Base-by-base conservation (phyloP, 768 basidiomycete genomes). In the Hypsizygus marmoreus region DNA sequence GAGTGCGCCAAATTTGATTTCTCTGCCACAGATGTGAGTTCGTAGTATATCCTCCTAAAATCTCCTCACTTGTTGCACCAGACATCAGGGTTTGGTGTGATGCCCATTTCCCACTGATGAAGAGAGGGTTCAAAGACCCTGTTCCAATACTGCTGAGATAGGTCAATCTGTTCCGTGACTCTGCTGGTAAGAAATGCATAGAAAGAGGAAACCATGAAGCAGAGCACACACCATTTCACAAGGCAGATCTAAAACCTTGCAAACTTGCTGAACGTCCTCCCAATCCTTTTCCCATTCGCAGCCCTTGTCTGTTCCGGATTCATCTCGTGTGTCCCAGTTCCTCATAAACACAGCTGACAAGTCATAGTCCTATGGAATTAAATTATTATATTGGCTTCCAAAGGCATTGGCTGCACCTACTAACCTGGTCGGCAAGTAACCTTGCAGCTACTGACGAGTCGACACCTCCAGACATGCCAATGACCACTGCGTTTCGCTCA, bases 241-340 rank as follows among this genome's bases (percentile, higher is more conserved):
- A n/a, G 88, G 83, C 28, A 93, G 78, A 45, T 79, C 88, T 17
- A 87, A 75, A 55, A 78, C 70, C 40, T 69, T 77, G 60, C 92
- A 93, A 10, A 97, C 89, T 13, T 72, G 69, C 56, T 85, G 85
- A 1, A 97, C 95, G 62, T 95, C 92, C 49, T 87, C 81, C 88
- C 89, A 97, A 57, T 97, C 95, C 48, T 83, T 86, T 67, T 97
- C 87, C 95, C 95, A 98, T 63, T 94, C 91, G 56, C 95, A 98
- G 3, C 89, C 88, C n/a, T 72, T 74, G 58, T 88, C 88, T 0
- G 82, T 77, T 13, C 80, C 86, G 19, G 75, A 81, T 66, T 94
- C 91, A 58, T 93, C 89, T 30, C 85, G 75, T 2, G 86, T 87
- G 56, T 92, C 89, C 95, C 95, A 98, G 49, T 98, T 97, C 16